These are phyloP conservation scores for Flaveria ramosissima DNA, from an alignment of 129 eudicot species.

Conservation along the genomic window DNA sequence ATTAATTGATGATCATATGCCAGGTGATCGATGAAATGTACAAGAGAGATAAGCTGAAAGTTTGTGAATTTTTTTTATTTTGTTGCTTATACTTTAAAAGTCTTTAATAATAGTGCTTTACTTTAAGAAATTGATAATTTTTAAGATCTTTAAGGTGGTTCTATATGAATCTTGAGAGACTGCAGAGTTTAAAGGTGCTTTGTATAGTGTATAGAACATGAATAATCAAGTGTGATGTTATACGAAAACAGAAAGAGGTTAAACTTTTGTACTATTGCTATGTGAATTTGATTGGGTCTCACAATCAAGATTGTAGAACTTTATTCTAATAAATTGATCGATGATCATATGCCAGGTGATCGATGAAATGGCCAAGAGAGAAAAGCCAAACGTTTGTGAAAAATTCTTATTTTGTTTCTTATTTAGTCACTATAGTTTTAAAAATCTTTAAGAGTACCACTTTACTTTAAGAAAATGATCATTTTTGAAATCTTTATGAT, in stretches of 20 bases:
- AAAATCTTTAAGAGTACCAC: neutral
- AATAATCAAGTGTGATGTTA: no score
- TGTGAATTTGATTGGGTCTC: neutral
- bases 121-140: neutral
- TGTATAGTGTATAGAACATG: no score
- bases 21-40: neutral
- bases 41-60: neutral
- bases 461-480: neutral
- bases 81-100: neutral
- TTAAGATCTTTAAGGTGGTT: neutral
- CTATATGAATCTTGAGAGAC: neutral
- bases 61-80: neutral
- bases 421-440: neutral
- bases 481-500: neutral
- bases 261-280: neutral
- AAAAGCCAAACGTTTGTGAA: neutral
- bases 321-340: neutral
- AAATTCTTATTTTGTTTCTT: neutral
- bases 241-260: neutral
- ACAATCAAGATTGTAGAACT: neutral
- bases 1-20: neutral
- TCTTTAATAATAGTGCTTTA: neutral
- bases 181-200: neutral
- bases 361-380: neutral
- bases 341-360: conserved; percentile 1